Evolutionary conservation across 2,329 filamentous ascomycete genomes (phyloP).

Genomic region (Pseudogymnoascus sp.): DNA sequence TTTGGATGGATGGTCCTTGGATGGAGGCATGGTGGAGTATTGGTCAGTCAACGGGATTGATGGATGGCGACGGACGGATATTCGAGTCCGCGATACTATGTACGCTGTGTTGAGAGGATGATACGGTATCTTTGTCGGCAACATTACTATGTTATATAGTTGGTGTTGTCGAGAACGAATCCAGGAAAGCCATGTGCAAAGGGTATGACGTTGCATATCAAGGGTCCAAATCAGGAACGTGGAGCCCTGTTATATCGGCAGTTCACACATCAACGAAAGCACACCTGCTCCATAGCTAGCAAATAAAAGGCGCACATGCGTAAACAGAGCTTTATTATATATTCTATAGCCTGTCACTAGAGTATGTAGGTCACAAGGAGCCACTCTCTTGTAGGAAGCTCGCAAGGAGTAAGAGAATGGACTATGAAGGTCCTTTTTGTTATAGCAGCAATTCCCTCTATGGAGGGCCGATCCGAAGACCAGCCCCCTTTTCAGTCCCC

Average conservation of each 20-base stretch:
- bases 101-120: not conserved
- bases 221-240: not conserved
- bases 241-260: not conserved
- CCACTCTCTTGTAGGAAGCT: conserved; percentile 39
- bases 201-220: not conserved
- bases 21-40: conserved; percentile 18
- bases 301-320: not conserved
- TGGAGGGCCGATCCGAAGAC: conserved; percentile 28
- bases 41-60: not conserved
- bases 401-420: conserved; percentile 42
- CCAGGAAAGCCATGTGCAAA: not conserved
- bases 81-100: not conserved
- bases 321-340: not conserved
- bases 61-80: not conserved
- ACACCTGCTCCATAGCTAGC: not conserved
- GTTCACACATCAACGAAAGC: not conserved
- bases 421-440: conserved; percentile 46
- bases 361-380: conserved; percentile 44
- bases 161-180: not conserved
- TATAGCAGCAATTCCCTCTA: conserved; percentile 40
- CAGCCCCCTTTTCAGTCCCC: conserved; percentile 33
- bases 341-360: not conserved
- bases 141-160: not conserved
- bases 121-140: not conserved
- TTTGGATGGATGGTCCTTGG: conserved; percentile 27